Base-by-base conservation (phyloP, 1,284 basidiomycete genomes). In the Agaricales sp. region DNA sequence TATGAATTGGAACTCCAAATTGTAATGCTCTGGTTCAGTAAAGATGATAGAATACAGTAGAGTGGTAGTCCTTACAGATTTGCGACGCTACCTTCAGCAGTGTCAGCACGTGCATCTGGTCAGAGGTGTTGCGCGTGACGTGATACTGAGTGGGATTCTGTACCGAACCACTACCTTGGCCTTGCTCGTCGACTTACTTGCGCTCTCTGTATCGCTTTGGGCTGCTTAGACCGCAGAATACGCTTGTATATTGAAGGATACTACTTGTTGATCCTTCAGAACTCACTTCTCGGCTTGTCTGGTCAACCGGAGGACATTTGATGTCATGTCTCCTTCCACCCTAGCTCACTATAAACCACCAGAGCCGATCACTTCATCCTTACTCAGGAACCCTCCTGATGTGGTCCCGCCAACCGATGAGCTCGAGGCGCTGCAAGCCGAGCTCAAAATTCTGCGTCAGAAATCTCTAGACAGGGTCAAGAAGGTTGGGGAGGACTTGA, bases 401-500 rank as follows among this genome's bases (percentile, higher is more conserved):
- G 63, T 73, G 12, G 69, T 90, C 13, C 88, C 89, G 2, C 69
- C 75, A 11, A 75, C 80, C 19, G 78, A 84, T 50, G 87, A 90
- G 45, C 78, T 92, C 46, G 79, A 87, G 52, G 57, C 64, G 22
- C 73, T 90, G 12, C 74, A 80, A 22, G 58, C 68, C 20, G 80
- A 87, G 58, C 73, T 92, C 44, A 67, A 64, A 52, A 57, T 69
- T 43, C 67, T 82, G 51, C 75, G 73, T 56, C 67, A 75, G 53
- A 70, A 68, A 57, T 72, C 75, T 2, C 57, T 78, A 38, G 80
- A 80, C 55, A 72, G 82, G 53, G 74, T 71, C 44, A 79, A 73
- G 69, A 85, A 83, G 66, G 82, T 80, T 0, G 74, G 71, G 25
- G 77, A 82, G 58, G 85, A 88, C 69, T 65, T 85, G 55, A 74